Conservation (phyloP, 257 asterid species). For the Petrea volubilis region DNA sequence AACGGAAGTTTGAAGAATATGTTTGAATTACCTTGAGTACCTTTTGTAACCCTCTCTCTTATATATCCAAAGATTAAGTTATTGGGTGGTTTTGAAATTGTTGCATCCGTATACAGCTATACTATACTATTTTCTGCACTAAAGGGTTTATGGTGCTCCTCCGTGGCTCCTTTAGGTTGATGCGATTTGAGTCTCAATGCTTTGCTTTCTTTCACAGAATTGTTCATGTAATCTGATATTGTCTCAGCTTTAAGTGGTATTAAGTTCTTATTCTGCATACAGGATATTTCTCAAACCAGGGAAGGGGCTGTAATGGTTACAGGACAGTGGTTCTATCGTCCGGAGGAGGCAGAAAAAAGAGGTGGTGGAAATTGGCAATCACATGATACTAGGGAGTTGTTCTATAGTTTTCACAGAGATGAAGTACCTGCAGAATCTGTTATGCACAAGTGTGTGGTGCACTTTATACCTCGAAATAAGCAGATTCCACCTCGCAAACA, state of each 20-base stretch:
- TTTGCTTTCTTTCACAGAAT: background rate
- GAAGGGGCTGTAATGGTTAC: conserved; percentile 56
- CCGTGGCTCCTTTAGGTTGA: conserved; percentile 10
- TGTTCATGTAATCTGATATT: background rate
- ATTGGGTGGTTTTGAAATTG: background rate
- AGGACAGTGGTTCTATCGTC: conserved; percentile 94
- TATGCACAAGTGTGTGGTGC: conserved; percentile 87
- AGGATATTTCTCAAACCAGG: conserved; percentile 61
- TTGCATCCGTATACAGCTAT: background rate
- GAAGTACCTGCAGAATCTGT: conserved; percentile 90
- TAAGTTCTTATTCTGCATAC: conserved; percentile 14
- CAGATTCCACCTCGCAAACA: conserved; percentile 70
- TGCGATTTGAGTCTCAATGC: background rate
- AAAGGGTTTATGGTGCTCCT: background rate
- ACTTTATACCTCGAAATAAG: conserved; percentile 77
- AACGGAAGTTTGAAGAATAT: background rate
- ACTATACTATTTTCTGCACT: conserved; percentile 1
- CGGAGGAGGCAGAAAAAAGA: conserved; percentile 75
- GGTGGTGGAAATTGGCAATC: conserved; percentile 81
- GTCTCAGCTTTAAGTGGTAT: background rate
- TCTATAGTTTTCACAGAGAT: conserved; percentile 83
- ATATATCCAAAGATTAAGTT: background rate
- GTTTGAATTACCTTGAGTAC: background rate
- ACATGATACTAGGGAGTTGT: conserved; percentile 62
- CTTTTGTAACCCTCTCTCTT: background rate